phyloP scores from a whole-genome alignment of 768 basidiomycete species.

The Guyanaporus albipodus region DNA sequence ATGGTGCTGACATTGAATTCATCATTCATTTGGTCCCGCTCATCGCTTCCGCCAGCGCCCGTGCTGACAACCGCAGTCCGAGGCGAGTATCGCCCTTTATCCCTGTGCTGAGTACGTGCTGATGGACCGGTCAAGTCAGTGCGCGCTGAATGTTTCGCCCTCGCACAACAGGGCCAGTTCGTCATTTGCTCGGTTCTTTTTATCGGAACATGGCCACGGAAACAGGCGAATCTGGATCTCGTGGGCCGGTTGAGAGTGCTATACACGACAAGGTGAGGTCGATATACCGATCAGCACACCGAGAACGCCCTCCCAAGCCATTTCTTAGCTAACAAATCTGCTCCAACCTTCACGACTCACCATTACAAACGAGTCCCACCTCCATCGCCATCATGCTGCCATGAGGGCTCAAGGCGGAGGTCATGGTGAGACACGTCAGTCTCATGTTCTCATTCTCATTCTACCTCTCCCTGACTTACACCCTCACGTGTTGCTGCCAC shows the following conservation, averaged over 20 bases:
- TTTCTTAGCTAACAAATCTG: slow-evolving; percentile 52
- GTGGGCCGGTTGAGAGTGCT: slow-evolving; percentile 53
- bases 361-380: slow-evolving; percentile 79
- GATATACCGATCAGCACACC: slow-evolving; percentile 21
- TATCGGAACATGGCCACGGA: slow-evolving; percentile 28
- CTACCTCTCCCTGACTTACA: slow-evolving; percentile 9
- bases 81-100: slow-evolving; percentile 14
- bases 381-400: slow-evolving; percentile 79
- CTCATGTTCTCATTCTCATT: no score
- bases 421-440: slow-evolving; percentile 80
- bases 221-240: slow-evolving; percentile 23
- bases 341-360: slow-evolving; percentile 60
- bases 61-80: background rate
- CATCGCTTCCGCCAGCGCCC: no score
- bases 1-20: no score
- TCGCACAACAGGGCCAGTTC: slow-evolving; percentile 19
- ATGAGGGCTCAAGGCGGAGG: slow-evolving; percentile 70
- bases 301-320: slow-evolving; percentile 19
- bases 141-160: slow-evolving; percentile 25
- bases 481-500: slow-evolving; percentile 26
- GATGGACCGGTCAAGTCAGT: slow-evolving; percentile 17
- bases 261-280: slow-evolving; percentile 54
- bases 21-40: no score
- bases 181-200: slow-evolving; percentile 18
- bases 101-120: slow-evolving; percentile 22